Evolutionary conservation across 1,139 yeast genomes (phyloP), one percentile per base, ranked within the genome.

Genomic region (Taphrina communis): DNA sequence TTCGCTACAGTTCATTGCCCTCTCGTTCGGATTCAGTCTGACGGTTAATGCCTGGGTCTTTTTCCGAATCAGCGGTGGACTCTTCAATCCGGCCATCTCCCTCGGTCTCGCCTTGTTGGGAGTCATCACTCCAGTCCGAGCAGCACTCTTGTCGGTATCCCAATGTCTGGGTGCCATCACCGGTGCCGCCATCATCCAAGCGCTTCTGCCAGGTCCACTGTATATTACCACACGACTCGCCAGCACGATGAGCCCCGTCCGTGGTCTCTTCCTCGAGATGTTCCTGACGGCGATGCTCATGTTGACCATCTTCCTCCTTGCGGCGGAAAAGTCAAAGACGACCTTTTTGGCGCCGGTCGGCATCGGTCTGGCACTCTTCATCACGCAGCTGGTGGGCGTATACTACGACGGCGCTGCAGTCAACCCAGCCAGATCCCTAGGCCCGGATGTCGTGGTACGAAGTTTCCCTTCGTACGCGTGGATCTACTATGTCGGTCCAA

Each of bases 391-490:
- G 76, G 94, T 86, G 82, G 78, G 83, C 88, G 82, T 96, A 96
- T 68, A 96, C 96, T 71, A 83, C 89, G 72, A 90, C 84, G 76
- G 90, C 90, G 80, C 97, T 96, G 78, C 97, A 77, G 83, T 90
- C 77, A 91, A 91, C 83, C 97, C 97, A 69, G 96, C 97, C 65
- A 87, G 97, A 82, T 82, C 91, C 42, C 85, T 91, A 72, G 97
- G 97, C 77, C 96, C 97, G 69, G 84, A 87, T 77, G 82, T 90
- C 71, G 96, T 93, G 71, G 84, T 84, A 70, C 81, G 79, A 70
- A 81, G 84, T 46, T 91, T 91, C 87, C 96, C 96, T 51, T 78
- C 77, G 75, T 90, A 91, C 80, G 91, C 87, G 82, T 91, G 96
- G 96, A 90, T 91, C 73, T 91, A 91, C 83, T 90, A 42, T 25